Base-by-base conservation (phyloP, 805 yeast species). In the Saccharomycopsis fibuligera region DNA sequence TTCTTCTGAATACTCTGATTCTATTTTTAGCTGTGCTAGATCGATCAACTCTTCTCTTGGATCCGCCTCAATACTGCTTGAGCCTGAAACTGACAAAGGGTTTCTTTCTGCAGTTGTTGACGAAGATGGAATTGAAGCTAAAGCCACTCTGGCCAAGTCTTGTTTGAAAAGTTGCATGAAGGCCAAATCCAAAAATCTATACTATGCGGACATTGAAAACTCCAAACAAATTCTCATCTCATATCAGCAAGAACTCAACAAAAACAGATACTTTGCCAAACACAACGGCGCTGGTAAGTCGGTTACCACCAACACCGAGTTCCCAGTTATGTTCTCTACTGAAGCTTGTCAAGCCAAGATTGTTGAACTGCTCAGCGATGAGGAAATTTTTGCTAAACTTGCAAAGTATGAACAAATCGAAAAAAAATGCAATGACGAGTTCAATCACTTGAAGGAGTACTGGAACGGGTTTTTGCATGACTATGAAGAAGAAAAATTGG, bases 321-420 rank as follows among this genome's bases (percentile, higher is more conserved):
- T 33, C 37, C 24, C 41, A 17, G 41, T 33, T 24, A 46, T 46
- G 49, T 46, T 46, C 47, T 25, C 27, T 5, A 46, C 49, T 21
- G 49, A 41, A 24, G 27, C 39, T 10, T 9, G 6, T 8, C 25
- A 17, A 5, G 49, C 49, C 22, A 33, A 19, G 24, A 45, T 22
- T 14, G 23, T 45, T 29, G 46, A 43, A 27, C n/a, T n/a, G 29
- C 6, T 43, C 23, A 8, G 19, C 10, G 33, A 9, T 8, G 45
- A 22, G 5, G 46, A 45, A n/a, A 16, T 19, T 5, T 6, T 9
- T 9, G 31, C 21, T 19, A 27, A 37, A 45, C 12, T 21, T 9
- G 31, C 12, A 21, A 36, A 36, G 33, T 44, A 27, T 19, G 14
- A 17, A 9, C 33, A 5, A 14, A 21, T 37, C 14, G 48, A 37